phyloP scores from a whole-genome alignment of 2,329 filamentous ascomycete species.

The Cordyceps tenuipes region DNA sequence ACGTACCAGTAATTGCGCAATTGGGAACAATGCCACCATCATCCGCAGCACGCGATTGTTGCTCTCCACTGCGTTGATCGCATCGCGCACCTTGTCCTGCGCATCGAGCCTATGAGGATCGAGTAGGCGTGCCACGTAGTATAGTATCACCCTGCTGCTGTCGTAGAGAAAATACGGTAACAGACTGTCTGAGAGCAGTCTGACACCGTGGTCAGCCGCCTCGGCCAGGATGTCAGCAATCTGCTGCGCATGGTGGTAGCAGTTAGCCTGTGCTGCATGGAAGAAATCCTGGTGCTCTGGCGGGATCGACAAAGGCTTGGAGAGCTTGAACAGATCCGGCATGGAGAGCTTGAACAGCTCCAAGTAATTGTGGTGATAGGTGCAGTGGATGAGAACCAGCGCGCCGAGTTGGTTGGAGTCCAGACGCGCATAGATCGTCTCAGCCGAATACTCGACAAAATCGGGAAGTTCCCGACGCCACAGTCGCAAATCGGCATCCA shows the following conservation, averaged over 20 bases:
- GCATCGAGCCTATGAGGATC: conserved; percentile 28
- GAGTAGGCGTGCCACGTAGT: conserved; percentile 36
- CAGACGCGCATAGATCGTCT: conserved; percentile 37
- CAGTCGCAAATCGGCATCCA: conserved; percentile 31
- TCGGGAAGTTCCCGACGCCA: conserved; percentile 36
- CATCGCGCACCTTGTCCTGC: conserved; percentile 28
- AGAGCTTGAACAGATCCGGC: conserved; percentile 36
- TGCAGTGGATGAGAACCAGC: conserved; percentile 36
- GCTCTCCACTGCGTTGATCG: conserved; percentile 31
- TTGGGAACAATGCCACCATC: conserved; percentile 31
- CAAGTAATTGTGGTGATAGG: conserved; percentile 37
- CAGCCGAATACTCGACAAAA: conserved; percentile 34
- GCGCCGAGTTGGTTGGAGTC: conserved; percentile 39
- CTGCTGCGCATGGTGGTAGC: conserved; percentile 30
- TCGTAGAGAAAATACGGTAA: conserved; percentile 39
- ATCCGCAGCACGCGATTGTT: conserved; percentile 29
- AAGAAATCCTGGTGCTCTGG: conserved; percentile 30
- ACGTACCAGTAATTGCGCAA: conserved; percentile 31
- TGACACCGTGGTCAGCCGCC: conserved; percentile 31
- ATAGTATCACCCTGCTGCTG: conserved; percentile 39
- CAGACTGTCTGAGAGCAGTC: conserved; percentile 35
- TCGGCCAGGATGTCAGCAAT: conserved; percentile 31
- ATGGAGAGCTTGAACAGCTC: conserved; percentile 39
- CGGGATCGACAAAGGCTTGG: conserved; percentile 32
- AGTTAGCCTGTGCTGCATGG: conserved; percentile 28